Evolutionary conservation across 164 flowering plant genomes (phyloP).

Genomic region (Liriodendron chinense): DNA sequence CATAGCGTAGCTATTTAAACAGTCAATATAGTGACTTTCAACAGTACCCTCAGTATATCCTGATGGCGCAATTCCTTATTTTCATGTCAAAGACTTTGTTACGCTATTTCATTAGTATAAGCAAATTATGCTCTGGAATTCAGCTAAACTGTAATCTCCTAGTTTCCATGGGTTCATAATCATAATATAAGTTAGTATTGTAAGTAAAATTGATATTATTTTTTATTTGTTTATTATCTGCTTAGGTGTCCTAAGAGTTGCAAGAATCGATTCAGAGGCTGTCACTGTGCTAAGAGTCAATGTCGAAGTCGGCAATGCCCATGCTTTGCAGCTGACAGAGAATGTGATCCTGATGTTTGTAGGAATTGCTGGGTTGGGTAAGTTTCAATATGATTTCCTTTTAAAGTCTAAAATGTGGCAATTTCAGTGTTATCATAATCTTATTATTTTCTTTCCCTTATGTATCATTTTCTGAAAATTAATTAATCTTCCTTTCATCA

Average conservation of each 20-base stretch:
- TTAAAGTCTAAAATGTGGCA: neutral
- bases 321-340: conserved; percentile 98
- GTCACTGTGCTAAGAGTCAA: conserved; percentile 99
- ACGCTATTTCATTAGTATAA: too few relatives aligned
- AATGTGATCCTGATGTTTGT: conserved; percentile 99
- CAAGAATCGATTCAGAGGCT: conserved; percentile 96
- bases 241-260: conserved; percentile 90
- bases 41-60: too few relatives aligned
- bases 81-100: too few relatives aligned
- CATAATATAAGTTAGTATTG: neutral
- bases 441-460: neutral
- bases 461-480: neutral
- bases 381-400: conserved; percentile 9
- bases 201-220: neutral
- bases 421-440: neutral
- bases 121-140: too few relatives aligned
- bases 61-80: too few relatives aligned
- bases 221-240: neutral
- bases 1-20: too few relatives aligned
- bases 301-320: conserved; percentile 99
- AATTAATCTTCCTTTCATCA: neutral
- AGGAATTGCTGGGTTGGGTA: conserved; percentile 99
- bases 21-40: too few relatives aligned
- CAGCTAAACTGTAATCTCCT: too few relatives aligned
- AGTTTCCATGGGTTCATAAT: too few relatives aligned